A percentile compares a stretch with the other conserved stretches of the same genome.
Conservation (phyloP, 306 rosid species). For the Trifolium fragiferum region DNA sequence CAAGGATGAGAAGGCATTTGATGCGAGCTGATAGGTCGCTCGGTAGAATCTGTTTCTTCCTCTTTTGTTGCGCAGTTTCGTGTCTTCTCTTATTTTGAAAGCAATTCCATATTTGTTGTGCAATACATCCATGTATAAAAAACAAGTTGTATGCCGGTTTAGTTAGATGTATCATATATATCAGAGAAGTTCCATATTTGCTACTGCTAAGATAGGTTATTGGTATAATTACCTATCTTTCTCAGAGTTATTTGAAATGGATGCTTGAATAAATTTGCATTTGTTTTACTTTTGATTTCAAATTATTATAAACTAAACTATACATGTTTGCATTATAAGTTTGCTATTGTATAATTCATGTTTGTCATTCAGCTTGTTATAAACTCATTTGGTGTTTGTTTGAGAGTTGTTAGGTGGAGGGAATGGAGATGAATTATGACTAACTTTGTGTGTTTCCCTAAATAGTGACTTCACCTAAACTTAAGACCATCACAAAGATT, state of each 20-base stretch:
- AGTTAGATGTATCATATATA: constrained; percentile 34
- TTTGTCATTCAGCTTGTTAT: background rate
- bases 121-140: constrained; percentile 47
- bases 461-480: too few relatives aligned
- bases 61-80: constrained; percentile 67
- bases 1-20: constrained; percentile 73
- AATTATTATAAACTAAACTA: constrained; percentile 19
- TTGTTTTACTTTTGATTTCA: constrained; percentile 17
- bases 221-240: constrained; percentile 15
- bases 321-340: background rate
- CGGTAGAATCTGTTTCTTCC: constrained; percentile 70
- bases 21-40: constrained; percentile 77
- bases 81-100: constrained; percentile 75
- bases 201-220: constrained; percentile 39
- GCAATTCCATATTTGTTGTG: constrained; percentile 13
- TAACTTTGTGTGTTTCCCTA: too few relatives aligned
- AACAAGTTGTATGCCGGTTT: constrained; percentile 26
- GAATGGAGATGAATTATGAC: background rate
- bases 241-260: constrained; percentile 27
- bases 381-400: constrained; percentile 2
- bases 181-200: constrained; percentile 32
- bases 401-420: background rate
- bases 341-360: background rate
- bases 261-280: constrained; percentile 22
- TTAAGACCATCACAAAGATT: too few relatives aligned